Percentiles rank a stretch among this genome's conserved stretches.
Conservation (phyloP, 495 filamentous ascomycete genomes). For the Neurospora sp. region DNA sequence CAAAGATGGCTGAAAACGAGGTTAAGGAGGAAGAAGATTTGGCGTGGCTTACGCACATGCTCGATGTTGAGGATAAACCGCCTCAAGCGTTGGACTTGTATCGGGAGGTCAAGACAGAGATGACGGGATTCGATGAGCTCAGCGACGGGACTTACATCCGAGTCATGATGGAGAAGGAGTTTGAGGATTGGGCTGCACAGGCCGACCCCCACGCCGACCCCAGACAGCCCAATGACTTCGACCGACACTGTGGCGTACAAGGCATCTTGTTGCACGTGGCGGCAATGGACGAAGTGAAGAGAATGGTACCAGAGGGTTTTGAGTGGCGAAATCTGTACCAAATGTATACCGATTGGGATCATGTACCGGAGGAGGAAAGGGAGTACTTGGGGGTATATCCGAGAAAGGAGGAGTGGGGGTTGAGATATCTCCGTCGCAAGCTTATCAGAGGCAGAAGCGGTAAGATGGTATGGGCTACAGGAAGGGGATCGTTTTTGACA, state of each 20-base stretch:
- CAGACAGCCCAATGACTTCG: neutral
- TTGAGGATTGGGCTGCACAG: neutral
- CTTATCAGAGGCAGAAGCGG: neutral
- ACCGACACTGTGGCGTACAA: neutral
- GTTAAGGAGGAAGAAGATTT: neutral
- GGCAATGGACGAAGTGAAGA: neutral
- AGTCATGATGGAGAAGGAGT: neutral
- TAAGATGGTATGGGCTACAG: neutral
- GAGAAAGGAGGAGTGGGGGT: neutral
- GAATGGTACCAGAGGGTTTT: neutral
- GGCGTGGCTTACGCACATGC: neutral
- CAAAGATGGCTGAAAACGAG: neutral
- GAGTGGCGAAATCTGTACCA: neutral
- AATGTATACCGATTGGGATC: neutral
- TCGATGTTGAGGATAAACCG: neutral
- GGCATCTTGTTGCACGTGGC: neutral
- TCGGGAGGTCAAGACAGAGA: neutral
- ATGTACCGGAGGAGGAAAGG: neutral
- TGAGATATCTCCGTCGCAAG: neutral
- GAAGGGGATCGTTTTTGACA: neutral
- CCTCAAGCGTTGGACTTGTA: neutral
- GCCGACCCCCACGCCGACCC: neutral
- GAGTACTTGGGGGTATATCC: neutral
- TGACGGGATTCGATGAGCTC: neutral
- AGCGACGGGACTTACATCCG: neutral